Conservation (phyloP, 352 stramenopile genomes). For the Globisporangium cylindrosporum region DNA sequence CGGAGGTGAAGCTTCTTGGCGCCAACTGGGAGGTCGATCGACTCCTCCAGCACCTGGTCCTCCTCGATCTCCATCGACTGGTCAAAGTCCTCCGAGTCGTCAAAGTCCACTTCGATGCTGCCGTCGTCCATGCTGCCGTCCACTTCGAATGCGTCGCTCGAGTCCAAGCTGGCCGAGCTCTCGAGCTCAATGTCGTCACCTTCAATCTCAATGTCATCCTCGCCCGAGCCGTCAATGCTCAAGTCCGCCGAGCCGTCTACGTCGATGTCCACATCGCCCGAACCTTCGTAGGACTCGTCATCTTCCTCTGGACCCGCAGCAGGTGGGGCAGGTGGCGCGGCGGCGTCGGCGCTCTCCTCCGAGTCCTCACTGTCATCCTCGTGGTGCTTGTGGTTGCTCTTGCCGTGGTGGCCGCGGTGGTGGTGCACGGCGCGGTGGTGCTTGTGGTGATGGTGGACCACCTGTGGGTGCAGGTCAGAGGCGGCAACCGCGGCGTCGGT, state of each 20-base stretch:
- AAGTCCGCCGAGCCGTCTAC: slow-evolving; percentile 25
- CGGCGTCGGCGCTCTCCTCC: slow-evolving; percentile 1
- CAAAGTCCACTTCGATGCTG: slow-evolving; percentile 36
- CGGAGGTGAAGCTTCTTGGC: slow-evolving; percentile 47
- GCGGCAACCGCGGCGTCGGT: not conserved
- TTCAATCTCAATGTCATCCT: slow-evolving; percentile 26
- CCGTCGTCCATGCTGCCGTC: slow-evolving; percentile 33
- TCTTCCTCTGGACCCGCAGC: slow-evolving; percentile 12
- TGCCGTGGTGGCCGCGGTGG: slow-evolving; percentile 9
- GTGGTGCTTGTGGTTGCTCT: slow-evolving; percentile 7
- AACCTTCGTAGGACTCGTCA: slow-evolving; percentile 15
- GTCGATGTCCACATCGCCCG: slow-evolving; percentile 25
- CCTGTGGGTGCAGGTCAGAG: slow-evolving; percentile 6
- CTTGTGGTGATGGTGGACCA: slow-evolving; percentile 12
- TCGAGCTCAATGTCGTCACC: slow-evolving; percentile 26
- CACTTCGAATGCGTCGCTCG: slow-evolving; percentile 27
- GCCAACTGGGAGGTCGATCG: slow-evolving; percentile 44
- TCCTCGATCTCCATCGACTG: slow-evolving; percentile 46
- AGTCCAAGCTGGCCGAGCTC: slow-evolving; percentile 26
- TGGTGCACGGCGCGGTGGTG: slow-evolving; percentile 14
- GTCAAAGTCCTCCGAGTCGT: slow-evolving; percentile 45
- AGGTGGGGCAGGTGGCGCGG: not conserved
- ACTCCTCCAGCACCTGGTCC: slow-evolving; percentile 36
- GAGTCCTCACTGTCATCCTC: not conserved
- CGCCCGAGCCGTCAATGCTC: slow-evolving; percentile 26